Evolutionary conservation across 805 yeast genomes (phyloP).

Genomic region (Lipomyces kockii): DNA sequence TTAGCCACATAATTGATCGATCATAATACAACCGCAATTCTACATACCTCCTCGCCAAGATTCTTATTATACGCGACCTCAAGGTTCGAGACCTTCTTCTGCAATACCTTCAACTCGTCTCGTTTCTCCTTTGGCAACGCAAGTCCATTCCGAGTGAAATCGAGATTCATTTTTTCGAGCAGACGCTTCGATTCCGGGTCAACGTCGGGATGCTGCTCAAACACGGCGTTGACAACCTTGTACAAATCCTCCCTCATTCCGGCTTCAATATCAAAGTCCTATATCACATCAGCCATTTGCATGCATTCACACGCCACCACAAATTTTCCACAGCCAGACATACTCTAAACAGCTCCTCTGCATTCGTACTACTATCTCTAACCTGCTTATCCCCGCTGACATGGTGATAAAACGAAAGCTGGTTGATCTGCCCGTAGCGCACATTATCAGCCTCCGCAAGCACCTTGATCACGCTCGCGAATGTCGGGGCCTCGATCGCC

Average conservation of each 20-base stretch:
- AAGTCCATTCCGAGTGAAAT: slow-evolving; percentile 71
- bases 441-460: slow-evolving; percentile 58
- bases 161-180: slow-evolving; percentile 60
- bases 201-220: slow-evolving; percentile 46
- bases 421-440: slow-evolving; percentile 53
- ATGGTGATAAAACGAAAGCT: slow-evolving; percentile 70
- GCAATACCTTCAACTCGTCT: slow-evolving; percentile 59
- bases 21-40: background rate
- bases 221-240: slow-evolving; percentile 59
- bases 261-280: slow-evolving; percentile 65
- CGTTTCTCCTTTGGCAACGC: slow-evolving; percentile 61
- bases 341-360: slow-evolving; percentile 52
- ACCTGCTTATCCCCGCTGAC: slow-evolving; percentile 68
- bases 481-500: slow-evolving; percentile 53
- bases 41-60: slow-evolving; percentile 42
- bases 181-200: slow-evolving; percentile 62
- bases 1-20: background rate
- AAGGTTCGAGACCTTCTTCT: slow-evolving; percentile 62
- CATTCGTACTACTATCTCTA: slow-evolving; percentile 71
- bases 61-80: slow-evolving; percentile 64
- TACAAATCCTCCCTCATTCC: slow-evolving; percentile 70
- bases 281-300: slow-evolving; percentile 42
- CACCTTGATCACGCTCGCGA: slow-evolving; percentile 62
- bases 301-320: background rate
- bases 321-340: background rate